These are phyloP conservation scores for Debaryomyces sp. DNA, from an alignment of 1,139 yeast species.

Conservation along the genomic window DNA sequence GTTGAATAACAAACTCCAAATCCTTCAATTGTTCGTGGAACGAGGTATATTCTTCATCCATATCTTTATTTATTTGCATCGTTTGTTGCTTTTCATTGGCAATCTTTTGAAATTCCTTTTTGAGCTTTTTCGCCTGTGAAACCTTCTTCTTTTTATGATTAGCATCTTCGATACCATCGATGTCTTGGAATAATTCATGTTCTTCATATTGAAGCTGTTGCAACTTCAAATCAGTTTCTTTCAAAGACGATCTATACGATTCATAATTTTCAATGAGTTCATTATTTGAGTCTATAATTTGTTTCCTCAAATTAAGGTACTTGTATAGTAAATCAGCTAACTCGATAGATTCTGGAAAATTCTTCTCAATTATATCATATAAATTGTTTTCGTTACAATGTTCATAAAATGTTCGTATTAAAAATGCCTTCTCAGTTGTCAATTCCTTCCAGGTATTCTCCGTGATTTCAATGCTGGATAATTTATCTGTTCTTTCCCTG, in stretches of 20 bases:
- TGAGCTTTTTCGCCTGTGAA: constrained; percentile 7
- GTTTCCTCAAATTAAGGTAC: constrained; percentile 52
- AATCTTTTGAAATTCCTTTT: constrained; percentile 13
- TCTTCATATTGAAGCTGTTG: constrained; percentile 14
- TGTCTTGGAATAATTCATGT: not conserved
- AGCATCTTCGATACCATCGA: constrained; percentile 8
- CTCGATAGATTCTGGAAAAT: constrained; percentile 80
- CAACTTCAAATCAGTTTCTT: constrained; percentile 17
- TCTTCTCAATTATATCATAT: constrained; percentile 63
- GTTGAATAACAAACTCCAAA: constrained; percentile 74
- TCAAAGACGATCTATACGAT: constrained; percentile 11
- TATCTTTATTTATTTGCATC: constrained; percentile 9
- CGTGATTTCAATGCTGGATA: constrained; percentile 59
- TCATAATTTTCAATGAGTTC: constrained; percentile 24
- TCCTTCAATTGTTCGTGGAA: constrained; percentile 50
- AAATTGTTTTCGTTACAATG: constrained; percentile 60
- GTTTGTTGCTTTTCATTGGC: constrained; percentile 7
- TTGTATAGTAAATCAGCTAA: constrained; percentile 61
- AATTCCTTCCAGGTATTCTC: constrained; percentile 67
- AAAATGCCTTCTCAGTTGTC: constrained; percentile 74
- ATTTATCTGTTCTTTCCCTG: constrained; percentile 60
- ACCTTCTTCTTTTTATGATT: constrained; percentile 1
- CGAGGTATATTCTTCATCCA: constrained; percentile 28
- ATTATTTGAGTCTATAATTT: constrained; percentile 35
- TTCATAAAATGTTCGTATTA: constrained; percentile 67